These are phyloP conservation scores for Aspergillus bridgeri DNA, from an alignment of 495 filamentous ascomycete species.

Conservation along the genomic window DNA sequence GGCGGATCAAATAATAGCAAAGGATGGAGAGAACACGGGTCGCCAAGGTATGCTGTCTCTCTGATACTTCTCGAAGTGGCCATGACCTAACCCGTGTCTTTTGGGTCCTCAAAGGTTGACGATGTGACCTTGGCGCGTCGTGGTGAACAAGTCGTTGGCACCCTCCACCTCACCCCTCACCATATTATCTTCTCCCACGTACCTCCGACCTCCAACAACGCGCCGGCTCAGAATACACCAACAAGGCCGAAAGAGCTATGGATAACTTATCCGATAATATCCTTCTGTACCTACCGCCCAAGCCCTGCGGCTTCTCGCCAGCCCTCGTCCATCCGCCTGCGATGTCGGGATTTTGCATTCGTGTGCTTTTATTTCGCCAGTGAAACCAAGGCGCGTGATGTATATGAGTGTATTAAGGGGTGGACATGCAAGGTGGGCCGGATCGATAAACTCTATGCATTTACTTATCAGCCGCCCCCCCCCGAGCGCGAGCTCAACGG, in stretches of 20 bases:
- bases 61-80: not conserved
- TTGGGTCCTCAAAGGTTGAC: slow-evolving; percentile 45
- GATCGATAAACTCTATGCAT: slow-evolving; percentile 89
- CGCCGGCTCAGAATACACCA: slow-evolving; percentile 27
- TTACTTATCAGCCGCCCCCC: slow-evolving; percentile 70
- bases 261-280: slow-evolving; percentile 92
- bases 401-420: slow-evolving; percentile 80
- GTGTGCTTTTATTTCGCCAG: slow-evolving; percentile 82
- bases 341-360: slow-evolving; percentile 89
- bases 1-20: slow-evolving; percentile 34
- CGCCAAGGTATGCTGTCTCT: slow-evolving; percentile 42
- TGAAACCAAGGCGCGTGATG: slow-evolving; percentile 74
- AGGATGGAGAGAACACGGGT: slow-evolving; percentile 57
- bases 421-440: slow-evolving; percentile 80
- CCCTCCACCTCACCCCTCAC: slow-evolving; percentile 62
- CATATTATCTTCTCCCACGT: slow-evolving; percentile 61
- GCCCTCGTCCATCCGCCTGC: slow-evolving; percentile 79
- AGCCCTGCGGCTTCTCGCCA: slow-evolving; percentile 66
- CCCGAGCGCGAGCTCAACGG: slow-evolving; percentile 75
- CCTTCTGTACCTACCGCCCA: slow-evolving; percentile 67
- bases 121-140: slow-evolving; percentile 61
- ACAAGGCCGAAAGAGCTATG: slow-evolving; percentile 71
- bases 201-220: slow-evolving; percentile 35
- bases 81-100: slow-evolving; percentile 6
- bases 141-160: slow-evolving; percentile 57